Evolutionary conservation across 768 basidiomycete genomes (phyloP), one percentile per base, ranked within the genome.

Genomic region (Hortiboletus campestris): DNA sequence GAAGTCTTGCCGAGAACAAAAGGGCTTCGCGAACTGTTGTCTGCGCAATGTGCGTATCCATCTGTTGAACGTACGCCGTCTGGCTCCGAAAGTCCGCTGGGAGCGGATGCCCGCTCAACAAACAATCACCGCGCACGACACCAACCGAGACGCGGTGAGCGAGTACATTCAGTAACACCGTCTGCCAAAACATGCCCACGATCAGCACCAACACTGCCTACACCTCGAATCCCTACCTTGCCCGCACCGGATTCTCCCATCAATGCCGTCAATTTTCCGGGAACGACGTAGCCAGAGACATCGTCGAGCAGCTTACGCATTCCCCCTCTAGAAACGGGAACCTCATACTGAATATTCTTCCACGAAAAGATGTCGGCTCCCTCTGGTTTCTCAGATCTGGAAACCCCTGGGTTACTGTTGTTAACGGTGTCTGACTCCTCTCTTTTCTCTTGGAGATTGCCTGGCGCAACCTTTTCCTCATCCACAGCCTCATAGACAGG

Each of bases 11-110:
- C 2, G 91, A 93, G 72, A 91, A 88, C 39, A 83, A 72, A 11
- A 94, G 74, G 1, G 91, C 90, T 63, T 94, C 90, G 28, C 89
- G 81, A 14, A 94, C 91, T 7, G 90, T 94, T 2, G 83, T 72
- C 9, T 85, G 83, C 22, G 84, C 80, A 19, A 87, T 78, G 71
- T 94, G 93, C 0, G 84, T 86, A 61, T 92, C 91, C 77, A 83
- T 82, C 66, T 96, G 94, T 64, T 95, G 91, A 16, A 55, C 59
- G 12, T 60, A 60, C 0, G 46, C 59, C 2, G 84, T 88, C 74
- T 87, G 85, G 55, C 86, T 75, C 59, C 80, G 78, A 61, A 86
- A 88, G 59, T 88, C 81, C 0, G 67, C 63, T 8, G 84, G 84
- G 25, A 80, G 72, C 0, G 70, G 55, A 46, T 78, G 80, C 0